A percentile compares a stretch with the other conserved stretches of the same genome.
These are phyloP conservation scores for Panicum virgatum DNA, from an alignment of 202 grass and related monocot species.

Conservation along the genomic window DNA sequence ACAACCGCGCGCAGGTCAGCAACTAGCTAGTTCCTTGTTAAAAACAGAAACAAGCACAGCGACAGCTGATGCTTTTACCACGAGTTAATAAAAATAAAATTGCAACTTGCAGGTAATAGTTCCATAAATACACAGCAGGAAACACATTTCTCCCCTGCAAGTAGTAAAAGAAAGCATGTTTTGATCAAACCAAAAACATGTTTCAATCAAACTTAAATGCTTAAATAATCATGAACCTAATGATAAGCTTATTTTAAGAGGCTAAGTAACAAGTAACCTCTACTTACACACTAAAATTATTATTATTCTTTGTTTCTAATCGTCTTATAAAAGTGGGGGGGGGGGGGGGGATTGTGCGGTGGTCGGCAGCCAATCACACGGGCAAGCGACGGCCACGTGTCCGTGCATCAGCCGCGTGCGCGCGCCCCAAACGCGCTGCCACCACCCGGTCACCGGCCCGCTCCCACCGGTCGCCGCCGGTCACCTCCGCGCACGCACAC, in stretches of 20 bases:
- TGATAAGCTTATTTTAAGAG: not conserved
- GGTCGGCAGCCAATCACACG: slow-evolving; percentile 35
- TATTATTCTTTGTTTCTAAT: not conserved
- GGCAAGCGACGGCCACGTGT: slow-evolving; percentile 44
- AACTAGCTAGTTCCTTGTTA: not conserved
- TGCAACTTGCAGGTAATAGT: not conserved
- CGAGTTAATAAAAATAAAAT: not conserved
- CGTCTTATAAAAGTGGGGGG: no score
- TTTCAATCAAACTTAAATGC: not conserved
- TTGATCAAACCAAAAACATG: not conserved
- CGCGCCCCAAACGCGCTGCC: not conserved
- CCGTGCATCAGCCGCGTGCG: slow-evolving; percentile 30
- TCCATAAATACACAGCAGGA: not conserved
- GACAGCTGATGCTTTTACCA: not conserved
- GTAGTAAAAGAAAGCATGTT: not conserved
- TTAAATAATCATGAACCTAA: not conserved
- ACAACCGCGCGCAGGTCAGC: not conserved
- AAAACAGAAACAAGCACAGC: not conserved
- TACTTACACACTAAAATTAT: not conserved
- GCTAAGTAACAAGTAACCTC: not conserved
- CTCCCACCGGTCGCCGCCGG: slow-evolving; percentile 47
- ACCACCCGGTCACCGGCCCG: slow-evolving; percentile 26
- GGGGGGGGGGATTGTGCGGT: not conserved
- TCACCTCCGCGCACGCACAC: slow-evolving; percentile 29
- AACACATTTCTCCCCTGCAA: not conserved